These are phyloP conservation scores for Filobasidium wieringae DNA, from an alignment of 768 basidiomycete genomes.

Conservation along the genomic window DNA sequence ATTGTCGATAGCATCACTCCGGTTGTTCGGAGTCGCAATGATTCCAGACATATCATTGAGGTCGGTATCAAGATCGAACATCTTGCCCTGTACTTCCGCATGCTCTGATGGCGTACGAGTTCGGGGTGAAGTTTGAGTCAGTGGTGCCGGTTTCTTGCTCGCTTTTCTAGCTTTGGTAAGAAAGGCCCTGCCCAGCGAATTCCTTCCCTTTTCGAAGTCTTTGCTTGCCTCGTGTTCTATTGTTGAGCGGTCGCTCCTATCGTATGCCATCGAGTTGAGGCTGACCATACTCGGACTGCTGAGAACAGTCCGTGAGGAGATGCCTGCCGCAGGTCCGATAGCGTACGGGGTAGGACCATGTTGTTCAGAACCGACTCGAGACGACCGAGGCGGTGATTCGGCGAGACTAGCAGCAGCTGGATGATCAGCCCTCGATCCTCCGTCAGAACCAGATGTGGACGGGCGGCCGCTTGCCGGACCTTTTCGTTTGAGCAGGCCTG, in stretches of 20 bases:
- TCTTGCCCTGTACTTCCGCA: constrained; percentile 17
- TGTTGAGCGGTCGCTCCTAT: background rate
- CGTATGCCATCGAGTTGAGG: constrained; percentile 19
- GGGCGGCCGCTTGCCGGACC: background rate
- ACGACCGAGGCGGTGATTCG: background rate
- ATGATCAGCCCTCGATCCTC: background rate
- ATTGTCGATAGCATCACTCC: background rate
- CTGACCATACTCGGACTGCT: constrained; percentile 12
- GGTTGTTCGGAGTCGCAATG: constrained; percentile 43
- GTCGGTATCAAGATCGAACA: constrained; percentile 54
- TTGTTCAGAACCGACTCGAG: background rate
- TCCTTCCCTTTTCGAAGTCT: background rate
- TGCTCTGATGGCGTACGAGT: background rate
- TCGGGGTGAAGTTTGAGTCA: background rate
- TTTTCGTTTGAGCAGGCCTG: constrained; percentile 28
- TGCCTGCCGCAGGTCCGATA: too few relatives aligned
- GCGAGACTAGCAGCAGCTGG: background rate
- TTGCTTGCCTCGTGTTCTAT: background rate
- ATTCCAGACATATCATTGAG: constrained; percentile 72
- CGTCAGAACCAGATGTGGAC: background rate
- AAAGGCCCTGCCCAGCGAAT: background rate
- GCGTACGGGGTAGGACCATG: too few relatives aligned
- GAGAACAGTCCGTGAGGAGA: constrained; percentile 13
- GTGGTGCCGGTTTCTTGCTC: background rate
- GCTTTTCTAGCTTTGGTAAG: constrained; percentile 1